These are phyloP conservation scores for Boechera retrofracta DNA, from an alignment of 345 rosid species.

Conservation along the genomic window DNA sequence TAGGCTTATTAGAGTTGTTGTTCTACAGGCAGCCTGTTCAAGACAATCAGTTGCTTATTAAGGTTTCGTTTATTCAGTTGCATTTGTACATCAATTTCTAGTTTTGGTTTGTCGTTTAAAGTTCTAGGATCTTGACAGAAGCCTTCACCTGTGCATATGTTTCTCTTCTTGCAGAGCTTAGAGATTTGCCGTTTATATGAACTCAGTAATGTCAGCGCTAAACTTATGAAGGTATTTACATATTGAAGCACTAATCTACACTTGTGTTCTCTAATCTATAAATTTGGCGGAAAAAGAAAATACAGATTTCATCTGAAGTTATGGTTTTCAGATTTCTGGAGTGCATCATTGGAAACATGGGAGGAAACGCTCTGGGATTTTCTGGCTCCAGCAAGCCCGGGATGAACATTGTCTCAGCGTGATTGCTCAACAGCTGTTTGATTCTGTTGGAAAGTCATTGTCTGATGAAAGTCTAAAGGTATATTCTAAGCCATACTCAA, in stretches of 20 bases:
- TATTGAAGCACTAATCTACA: neutral
- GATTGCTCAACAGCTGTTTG: constrained; percentile 89
- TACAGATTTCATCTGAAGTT: neutral
- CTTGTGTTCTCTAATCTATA: constrained; percentile 6
- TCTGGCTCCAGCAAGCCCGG: constrained; percentile 93
- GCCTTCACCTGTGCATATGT: constrained; percentile 29
- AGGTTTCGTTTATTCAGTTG: constrained; percentile 55
- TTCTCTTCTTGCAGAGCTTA: constrained; percentile 61
- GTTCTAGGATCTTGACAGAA: constrained; percentile 18
- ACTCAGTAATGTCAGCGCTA: constrained; percentile 65
- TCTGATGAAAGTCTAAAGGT: constrained; percentile 94
- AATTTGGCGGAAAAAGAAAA: no score
- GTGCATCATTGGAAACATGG: constrained; percentile 97
- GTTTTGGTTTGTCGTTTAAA: neutral
- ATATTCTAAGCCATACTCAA: neutral
- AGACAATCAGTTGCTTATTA: constrained; percentile 64
- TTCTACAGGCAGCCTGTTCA: constrained; percentile 80
- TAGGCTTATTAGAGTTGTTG: constrained; percentile 76
- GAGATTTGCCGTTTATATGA: constrained; percentile 92
- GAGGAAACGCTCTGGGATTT: constrained; percentile 80
- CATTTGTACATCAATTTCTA: constrained; percentile 15
- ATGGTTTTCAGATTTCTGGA: constrained; percentile 71
- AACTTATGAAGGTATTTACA: constrained; percentile 78
- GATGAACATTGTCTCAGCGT: constrained; percentile 72
- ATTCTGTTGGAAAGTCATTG: constrained; percentile 88